phyloP scores from a whole-genome alignment of 2,329 filamentous ascomycete genomes.

The Pseudogymnoascus pannorum region DNA sequence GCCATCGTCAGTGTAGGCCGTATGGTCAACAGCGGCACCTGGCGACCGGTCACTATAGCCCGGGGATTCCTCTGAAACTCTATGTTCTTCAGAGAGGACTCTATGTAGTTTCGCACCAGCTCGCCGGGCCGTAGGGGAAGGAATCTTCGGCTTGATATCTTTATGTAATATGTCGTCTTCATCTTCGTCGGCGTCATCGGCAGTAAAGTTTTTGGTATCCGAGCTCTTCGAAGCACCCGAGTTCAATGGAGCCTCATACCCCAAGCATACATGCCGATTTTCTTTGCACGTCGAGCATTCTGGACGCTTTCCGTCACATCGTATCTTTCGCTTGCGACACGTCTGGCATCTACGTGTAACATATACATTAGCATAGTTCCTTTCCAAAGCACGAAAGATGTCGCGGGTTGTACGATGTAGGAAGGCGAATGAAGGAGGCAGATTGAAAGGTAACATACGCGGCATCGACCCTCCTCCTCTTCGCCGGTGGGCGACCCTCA shows the following conservation, averaged over 20 bases:
- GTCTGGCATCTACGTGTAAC: conserved; percentile 51
- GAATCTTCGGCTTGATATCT: conserved; percentile 15
- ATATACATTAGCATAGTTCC: conserved; percentile 9
- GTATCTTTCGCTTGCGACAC: conserved; percentile 68
- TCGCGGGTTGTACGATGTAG: conserved; percentile 4
- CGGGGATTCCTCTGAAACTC: background rate
- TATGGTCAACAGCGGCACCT: background rate
- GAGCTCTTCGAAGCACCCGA: conserved; percentile 1
- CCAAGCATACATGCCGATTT: conserved; percentile 61
- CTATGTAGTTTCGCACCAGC: background rate
- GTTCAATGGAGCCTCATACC: conserved; percentile 47
- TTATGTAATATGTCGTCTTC: conserved; percentile 27
- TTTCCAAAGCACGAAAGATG: background rate
- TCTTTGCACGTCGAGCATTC: conserved; percentile 65
- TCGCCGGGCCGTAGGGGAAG: background rate
- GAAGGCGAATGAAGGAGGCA: conserved; percentile 13
- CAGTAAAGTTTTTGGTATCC: background rate
- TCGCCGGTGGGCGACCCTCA: conserved; percentile 72
- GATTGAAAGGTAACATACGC: conserved; percentile 49
- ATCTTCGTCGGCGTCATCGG: conserved; percentile 32
- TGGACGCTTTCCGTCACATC: conserved; percentile 67
- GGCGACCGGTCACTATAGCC: background rate
- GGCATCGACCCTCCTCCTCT: conserved; percentile 70
- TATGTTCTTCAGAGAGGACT: background rate
- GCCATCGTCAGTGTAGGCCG: background rate